A percentile compares a stretch with the other conserved stretches of the same genome.
Conservation (phyloP, 768 basidiomycete genomes). For the Termitomyces eurrhizus region DNA sequence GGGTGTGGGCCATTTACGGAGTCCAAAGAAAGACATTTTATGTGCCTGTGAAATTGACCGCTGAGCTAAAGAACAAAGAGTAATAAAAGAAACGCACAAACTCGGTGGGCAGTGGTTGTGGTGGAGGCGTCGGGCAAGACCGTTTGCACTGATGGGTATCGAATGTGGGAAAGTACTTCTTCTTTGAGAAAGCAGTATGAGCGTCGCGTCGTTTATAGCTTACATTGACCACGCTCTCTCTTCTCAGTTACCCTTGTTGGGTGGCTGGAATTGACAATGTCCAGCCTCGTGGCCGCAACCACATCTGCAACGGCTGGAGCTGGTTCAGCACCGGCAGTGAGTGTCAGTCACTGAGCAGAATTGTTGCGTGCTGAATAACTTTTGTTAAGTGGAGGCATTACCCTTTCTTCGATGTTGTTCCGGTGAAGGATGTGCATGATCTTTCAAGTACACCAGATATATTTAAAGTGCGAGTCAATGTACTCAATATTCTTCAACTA, state of each 20-base stretch:
- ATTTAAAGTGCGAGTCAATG: conserved; percentile 51
- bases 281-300: conserved; percentile 23
- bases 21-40: conserved; percentile 71
- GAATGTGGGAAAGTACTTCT: conserved; percentile 29
- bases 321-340: conserved; percentile 29
- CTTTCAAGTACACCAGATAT: conserved; percentile 70
- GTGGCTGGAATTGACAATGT: conserved; percentile 6
- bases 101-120: conserved; percentile 19
- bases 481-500: not conserved
- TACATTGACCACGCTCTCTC: not conserved
- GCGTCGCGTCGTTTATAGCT: not conserved
- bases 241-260: not conserved
- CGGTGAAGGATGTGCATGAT: conserved; percentile 79
- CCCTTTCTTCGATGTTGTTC: conserved; percentile 79
- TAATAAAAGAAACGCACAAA: conserved; percentile 5
- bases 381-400: conserved; percentile 76
- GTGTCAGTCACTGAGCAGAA: conserved; percentile 10
- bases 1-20: conserved; percentile 80
- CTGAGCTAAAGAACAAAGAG: conserved; percentile 1
- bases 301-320: conserved; percentile 23
- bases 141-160: conserved; percentile 30
- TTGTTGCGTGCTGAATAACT: not conserved
- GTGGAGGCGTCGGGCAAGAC: conserved; percentile 35
- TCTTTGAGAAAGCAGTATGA: conserved; percentile 10
- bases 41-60: conserved; percentile 13